Evolutionary conservation across 1,284 basidiomycete genomes (phyloP).

Genomic region (Mycena sp.): DNA sequence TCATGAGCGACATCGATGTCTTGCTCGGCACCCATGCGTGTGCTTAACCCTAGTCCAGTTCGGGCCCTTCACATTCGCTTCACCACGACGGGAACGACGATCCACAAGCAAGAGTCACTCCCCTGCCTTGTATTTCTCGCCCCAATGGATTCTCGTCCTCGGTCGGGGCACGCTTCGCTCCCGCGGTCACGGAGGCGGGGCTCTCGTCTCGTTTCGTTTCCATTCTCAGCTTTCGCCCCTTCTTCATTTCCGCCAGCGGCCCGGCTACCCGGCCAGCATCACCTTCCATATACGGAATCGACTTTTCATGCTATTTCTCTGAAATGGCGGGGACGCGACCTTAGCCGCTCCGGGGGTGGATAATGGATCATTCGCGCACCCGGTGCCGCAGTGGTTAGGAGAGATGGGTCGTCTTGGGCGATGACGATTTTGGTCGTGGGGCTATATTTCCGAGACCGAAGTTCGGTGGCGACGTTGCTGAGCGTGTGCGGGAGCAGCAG

Average conservation of each 20-base stretch:
- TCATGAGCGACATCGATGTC: background rate
- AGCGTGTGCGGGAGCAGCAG: too few species aligned
- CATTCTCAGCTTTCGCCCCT: background rate
- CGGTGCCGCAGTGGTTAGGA: too few species aligned
- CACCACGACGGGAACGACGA: background rate
- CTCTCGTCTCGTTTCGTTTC: too few species aligned
- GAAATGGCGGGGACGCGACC: too few species aligned
- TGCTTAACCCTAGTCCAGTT: too few species aligned
- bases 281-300: slow-evolving; percentile 9
- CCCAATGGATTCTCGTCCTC: background rate
- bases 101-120: background rate
- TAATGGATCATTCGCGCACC: background rate
- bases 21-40: background rate
- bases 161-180: background rate
- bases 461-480: too few species aligned
- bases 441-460: too few species aligned
- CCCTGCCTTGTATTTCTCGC: background rate
- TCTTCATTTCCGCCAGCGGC: background rate
- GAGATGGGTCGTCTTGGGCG: too few species aligned
- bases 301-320: slow-evolving; percentile 3
- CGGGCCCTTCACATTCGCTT: too few species aligned
- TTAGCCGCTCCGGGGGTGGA: background rate
- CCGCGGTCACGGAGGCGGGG: background rate
- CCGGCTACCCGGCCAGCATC: background rate
- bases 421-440: too few species aligned